A percentile compares a stretch with the other conserved stretches of the same genome.
These are phyloP conservation scores for Trypanosoma platydactyli DNA, from an alignment of 208 protist species.

Conservation along the genomic window DNA sequence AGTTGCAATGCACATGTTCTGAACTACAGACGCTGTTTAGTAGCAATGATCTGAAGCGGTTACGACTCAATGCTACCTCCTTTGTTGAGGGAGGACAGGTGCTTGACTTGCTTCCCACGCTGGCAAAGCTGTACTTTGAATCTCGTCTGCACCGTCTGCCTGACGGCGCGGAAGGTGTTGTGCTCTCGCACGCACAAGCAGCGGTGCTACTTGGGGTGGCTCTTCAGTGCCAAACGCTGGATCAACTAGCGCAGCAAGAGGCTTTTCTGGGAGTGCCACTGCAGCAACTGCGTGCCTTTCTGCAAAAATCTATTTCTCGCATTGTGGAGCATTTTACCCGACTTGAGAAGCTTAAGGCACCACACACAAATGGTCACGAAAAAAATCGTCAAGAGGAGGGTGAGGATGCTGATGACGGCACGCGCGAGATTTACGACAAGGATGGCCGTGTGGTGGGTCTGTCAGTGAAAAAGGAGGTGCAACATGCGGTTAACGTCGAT, in stretches of 20 bases:
- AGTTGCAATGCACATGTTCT: conserved; percentile 46
- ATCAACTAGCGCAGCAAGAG: conserved; percentile 56
- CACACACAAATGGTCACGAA: conserved; percentile 10
- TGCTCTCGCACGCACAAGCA: conserved; percentile 87
- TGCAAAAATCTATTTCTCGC: conserved; percentile 81
- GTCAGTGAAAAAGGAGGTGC: conserved; percentile 60
- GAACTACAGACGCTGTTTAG: conserved; percentile 73
- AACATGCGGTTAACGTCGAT: conserved; percentile 55
- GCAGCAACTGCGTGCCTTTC: conserved; percentile 87
- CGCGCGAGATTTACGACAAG: conserved; percentile 63
- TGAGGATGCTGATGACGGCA: conserved; percentile 40
- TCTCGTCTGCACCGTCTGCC: conserved; percentile 50
- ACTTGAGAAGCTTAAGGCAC: conserved; percentile 45
- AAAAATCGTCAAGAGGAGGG: conserved; percentile 5
- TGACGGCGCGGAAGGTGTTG: conserved; percentile 76
- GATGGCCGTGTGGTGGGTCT: conserved; percentile 73
- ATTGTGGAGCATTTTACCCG: conserved; percentile 73
- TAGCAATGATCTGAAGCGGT: conserved; percentile 92
- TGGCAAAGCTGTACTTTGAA: conserved; percentile 93
- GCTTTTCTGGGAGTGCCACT: conserved; percentile 59
- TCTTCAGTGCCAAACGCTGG: conserved; percentile 87
- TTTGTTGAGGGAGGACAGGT: conserved; percentile 96
- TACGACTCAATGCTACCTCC: conserved; percentile 92
- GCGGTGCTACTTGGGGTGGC: conserved; percentile 95
- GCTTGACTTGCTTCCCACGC: conserved; percentile 93